Evolutionary conservation across 176 grass and related monocot species (phyloP).

Genomic region (Phragmites australis): DNA sequence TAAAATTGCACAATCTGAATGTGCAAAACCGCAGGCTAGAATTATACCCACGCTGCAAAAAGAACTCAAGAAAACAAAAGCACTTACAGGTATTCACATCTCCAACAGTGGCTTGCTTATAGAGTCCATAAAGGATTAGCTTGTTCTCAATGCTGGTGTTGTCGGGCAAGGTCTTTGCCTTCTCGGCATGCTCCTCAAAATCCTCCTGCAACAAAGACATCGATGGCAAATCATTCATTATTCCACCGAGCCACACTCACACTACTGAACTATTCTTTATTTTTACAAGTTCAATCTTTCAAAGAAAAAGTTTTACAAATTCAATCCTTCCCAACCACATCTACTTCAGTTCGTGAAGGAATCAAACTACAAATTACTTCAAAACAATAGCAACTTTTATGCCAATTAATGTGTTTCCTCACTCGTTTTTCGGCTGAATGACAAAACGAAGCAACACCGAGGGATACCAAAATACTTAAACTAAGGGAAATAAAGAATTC

Average conservation of each 20-base stretch:
- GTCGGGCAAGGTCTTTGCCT: constrained; percentile 67
- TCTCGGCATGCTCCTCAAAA: constrained; percentile 62
- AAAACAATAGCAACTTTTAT: neutral
- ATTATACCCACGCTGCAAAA: neutral
- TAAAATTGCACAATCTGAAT: neutral
- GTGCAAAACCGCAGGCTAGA: constrained; percentile 8
- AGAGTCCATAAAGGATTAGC: constrained; percentile 80
- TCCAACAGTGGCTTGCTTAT: constrained; percentile 79
- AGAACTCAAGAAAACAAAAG: constrained; percentile 12
- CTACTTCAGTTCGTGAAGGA: neutral
- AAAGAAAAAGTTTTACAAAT: neutral
- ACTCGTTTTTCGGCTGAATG: neutral
- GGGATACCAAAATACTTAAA: neutral
- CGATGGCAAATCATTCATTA: neutral
- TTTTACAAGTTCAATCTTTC: neutral
- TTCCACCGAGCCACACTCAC: neutral
- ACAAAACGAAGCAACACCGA: neutral
- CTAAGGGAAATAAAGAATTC: neutral
- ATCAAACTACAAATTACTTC: neutral
- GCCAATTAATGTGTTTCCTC: too few relatives aligned
- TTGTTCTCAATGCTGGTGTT: constrained; percentile 62
- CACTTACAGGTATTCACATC: constrained; percentile 61
- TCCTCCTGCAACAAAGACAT: constrained; percentile 53
- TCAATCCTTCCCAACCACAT: neutral
- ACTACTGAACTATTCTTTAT: neutral